Evolutionary conservation across 805 yeast species (phyloP).

Genomic region (Ogataea pilisensis): DNA sequence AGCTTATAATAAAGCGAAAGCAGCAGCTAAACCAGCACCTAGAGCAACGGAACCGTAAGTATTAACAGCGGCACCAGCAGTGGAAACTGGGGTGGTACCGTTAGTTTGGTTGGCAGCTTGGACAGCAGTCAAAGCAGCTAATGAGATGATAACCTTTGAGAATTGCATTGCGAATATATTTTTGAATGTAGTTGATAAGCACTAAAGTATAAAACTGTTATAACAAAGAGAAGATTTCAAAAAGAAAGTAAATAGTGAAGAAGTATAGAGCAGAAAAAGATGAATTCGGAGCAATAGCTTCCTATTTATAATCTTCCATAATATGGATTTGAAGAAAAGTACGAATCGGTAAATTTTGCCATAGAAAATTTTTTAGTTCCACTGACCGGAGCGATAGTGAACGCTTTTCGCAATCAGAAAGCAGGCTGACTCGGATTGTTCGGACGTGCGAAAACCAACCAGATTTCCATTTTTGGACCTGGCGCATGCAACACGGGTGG

Average conservation of each 20-base stretch:
- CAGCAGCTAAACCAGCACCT: conserved; percentile 85
- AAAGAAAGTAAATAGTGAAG: neutral
- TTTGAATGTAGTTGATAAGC: neutral
- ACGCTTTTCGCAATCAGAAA: no score
- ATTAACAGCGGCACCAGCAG: conserved; percentile 38
- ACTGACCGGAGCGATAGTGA: neutral
- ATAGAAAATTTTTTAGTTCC: neutral
- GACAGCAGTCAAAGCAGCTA: conserved; percentile 67
- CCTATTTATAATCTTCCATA: neutral
- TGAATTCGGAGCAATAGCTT: neutral
- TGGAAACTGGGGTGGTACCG: conserved; percentile 38
- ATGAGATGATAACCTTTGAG: conserved; percentile 61
- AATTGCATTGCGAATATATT: conserved; percentile 51
- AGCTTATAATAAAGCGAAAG: conserved; percentile 46
- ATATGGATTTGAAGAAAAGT: neutral
- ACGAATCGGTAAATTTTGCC: neutral
- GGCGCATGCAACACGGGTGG: no score
- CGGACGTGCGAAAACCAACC: no score
- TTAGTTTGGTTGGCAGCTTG: conserved; percentile 55
- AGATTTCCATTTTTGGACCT: no score
- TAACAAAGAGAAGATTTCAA: neutral
- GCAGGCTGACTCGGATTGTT: no score
- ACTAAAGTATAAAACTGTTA: neutral
- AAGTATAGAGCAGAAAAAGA: neutral
- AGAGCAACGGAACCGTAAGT: conserved; percentile 63